These are phyloP conservation scores for Aphanomyces astaci DNA, from an alignment of 352 stramenopile genomes.

Conservation along the genomic window DNA sequence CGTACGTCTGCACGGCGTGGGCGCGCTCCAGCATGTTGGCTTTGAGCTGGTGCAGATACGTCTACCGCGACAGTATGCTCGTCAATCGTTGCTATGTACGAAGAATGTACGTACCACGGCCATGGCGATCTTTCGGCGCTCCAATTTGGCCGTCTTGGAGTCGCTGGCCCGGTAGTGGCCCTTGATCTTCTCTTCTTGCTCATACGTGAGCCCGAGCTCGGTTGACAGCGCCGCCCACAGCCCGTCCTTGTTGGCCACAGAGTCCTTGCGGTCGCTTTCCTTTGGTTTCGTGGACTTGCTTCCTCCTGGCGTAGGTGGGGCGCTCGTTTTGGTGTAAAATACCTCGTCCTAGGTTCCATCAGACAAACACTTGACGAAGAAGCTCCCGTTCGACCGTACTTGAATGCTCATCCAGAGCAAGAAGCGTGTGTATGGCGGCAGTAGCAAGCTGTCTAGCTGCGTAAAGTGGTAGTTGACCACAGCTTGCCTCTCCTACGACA, in stretches of 20 bases:
- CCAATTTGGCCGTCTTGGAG: conserved; percentile 74
- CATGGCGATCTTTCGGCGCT: conserved; percentile 69
- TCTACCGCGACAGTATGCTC: conserved; percentile 30
- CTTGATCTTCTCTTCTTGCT: conserved; percentile 86
- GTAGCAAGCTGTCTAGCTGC: conserved; percentile 73
- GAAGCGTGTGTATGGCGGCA: conserved; percentile 84
- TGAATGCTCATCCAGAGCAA: conserved; percentile 85
- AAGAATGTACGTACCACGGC: conserved; percentile 48
- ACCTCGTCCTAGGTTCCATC: conserved; percentile 37
- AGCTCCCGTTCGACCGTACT: neutral
- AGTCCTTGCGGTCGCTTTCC: conserved; percentile 56
- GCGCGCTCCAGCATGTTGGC: conserved; percentile 70
- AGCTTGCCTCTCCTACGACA: conserved; percentile 55
- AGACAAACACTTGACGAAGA: neutral
- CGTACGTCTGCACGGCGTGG: conserved; percentile 70
- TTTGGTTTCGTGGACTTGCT: conserved; percentile 32
- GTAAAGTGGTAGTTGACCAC: conserved; percentile 88
- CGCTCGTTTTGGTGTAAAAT: conserved; percentile 56
- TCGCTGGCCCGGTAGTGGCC: conserved; percentile 73
- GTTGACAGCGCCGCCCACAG: conserved; percentile 71
- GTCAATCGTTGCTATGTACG: neutral
- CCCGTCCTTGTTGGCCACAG: conserved; percentile 63
- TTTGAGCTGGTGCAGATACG: conserved; percentile 85
- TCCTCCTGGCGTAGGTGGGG: conserved; percentile 44
- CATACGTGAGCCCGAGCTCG: conserved; percentile 78